Base-by-base conservation (phyloP, 2,329 filamentous ascomycete species). In the Colletotrichum camelliae region DNA sequence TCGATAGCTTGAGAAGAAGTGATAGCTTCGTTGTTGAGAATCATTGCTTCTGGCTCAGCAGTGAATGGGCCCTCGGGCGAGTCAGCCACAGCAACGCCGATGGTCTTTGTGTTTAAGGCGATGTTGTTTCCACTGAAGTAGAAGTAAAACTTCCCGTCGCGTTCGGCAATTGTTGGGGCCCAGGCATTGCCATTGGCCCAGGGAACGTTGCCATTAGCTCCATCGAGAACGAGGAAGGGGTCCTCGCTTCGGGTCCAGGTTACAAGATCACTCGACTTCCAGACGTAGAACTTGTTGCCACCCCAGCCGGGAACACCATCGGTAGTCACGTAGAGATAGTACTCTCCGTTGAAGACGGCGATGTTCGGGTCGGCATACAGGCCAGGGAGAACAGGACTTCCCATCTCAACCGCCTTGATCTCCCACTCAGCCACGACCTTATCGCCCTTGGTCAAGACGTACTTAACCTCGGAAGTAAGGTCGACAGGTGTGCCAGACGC, bases 131-230 rank as follows among this genome's bases (percentile, higher is more conserved):
- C 88, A 48, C 84, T 88, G 82, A 93, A 93, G 82, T 92, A 93
- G 33, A 94, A 89, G 79, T 92, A 93, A 83, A 90, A 94, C 82
- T 91, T 92, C 0, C 90, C 91, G 74, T 90, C 85, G 66, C 90
- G 90, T 65, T 85, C 83, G 2, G 90, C 90, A 4, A 92, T 92
- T 67, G 92, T 91, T 0, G 92, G 92, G 0, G 92, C 92, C 92
- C 92, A 94, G 5, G 93, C 89, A 78, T 93, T 93, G 75, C 93
- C 92, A 1, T 86, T 88, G 0, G 91, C 91, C 92, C 92, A 94
- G 2, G 91, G 91, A 1, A 94, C 87, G 72, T 93, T 88, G 13
- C 87, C 87, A 29, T 80, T 81, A 0, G 83, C 81, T n/a, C 87
- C 87, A 57, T 88, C 84, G 2, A 89, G 84, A 0, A 83, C 85